A percentile compares a stretch with the other conserved stretches of the same genome.
Evolutionary conservation across 2,329 filamentous ascomycete species (phyloP).

Genomic region (Aureobasidium sp.): DNA sequence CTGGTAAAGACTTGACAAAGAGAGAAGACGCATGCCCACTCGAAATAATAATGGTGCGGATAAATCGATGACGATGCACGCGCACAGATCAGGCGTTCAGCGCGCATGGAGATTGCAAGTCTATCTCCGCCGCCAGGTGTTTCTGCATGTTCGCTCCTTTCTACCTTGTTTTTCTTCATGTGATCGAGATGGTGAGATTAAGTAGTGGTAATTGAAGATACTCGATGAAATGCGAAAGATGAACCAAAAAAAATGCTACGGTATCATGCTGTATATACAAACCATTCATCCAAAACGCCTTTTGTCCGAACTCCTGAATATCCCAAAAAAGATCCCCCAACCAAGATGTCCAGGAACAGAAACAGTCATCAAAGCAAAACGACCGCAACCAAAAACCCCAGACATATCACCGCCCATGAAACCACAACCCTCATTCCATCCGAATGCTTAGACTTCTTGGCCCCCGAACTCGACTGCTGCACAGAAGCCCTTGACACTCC

Average conservation of each 20-base stretch:
- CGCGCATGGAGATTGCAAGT: neutral
- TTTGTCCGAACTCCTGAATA: too few species aligned
- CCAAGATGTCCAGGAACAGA: too few species aligned
- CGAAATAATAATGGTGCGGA: neutral
- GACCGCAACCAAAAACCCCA: neutral
- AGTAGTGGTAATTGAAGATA: too few species aligned
- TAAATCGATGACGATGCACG: conserved; percentile 9
- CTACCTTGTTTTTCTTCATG: neutral
- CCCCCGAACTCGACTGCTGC: neutral
- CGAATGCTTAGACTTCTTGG: neutral
- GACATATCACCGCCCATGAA: neutral
- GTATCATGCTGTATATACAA: too few species aligned
- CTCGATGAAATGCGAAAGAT: too few species aligned
- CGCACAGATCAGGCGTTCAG: neutral
- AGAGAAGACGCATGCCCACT: conserved; percentile 3
- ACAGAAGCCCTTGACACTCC: neutral
- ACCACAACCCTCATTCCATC: neutral
- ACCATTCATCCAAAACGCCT: too few species aligned
- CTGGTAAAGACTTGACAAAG: neutral
- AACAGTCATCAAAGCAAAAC: neutral
- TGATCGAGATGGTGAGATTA: too few species aligned
- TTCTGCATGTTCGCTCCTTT: neutral
- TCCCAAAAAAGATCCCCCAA: too few species aligned
- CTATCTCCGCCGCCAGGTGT: neutral
- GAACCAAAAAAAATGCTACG: neutral